Conservation (phyloP, 441 rosid genomes). For the Mallotus japonicus region DNA sequence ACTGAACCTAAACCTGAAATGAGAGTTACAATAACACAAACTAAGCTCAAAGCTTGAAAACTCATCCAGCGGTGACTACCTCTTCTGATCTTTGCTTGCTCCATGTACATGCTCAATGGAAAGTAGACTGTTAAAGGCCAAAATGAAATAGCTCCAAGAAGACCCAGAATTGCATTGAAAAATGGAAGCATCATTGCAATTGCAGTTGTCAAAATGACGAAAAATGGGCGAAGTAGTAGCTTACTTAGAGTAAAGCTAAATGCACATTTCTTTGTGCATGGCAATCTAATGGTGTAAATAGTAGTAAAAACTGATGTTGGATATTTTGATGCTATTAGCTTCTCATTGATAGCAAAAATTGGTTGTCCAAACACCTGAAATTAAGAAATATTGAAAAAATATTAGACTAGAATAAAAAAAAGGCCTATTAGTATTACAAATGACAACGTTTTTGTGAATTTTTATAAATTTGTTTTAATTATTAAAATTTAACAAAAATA, state of each 20-base stretch:
- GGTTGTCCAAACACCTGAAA: slow-evolving; percentile 36
- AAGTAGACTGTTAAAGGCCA: slow-evolving; percentile 36
- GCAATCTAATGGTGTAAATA: slow-evolving; percentile 16
- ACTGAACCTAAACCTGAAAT: slow-evolving; percentile 31
- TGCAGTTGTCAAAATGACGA: slow-evolving; percentile 26
- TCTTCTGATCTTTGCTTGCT: slow-evolving; percentile 27
- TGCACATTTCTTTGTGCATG: neutral
- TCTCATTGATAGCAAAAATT: slow-evolving; percentile 29
- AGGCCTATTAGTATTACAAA: too few species aligned
- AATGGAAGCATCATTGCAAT: slow-evolving; percentile 36
- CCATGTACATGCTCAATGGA: slow-evolving; percentile 34
- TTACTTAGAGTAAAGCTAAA: neutral
- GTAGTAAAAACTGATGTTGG: slow-evolving; percentile 23
- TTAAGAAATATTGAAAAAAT: too few species aligned
- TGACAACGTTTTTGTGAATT: too few species aligned
- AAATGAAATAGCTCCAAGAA: slow-evolving; percentile 32
- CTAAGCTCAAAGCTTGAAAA: slow-evolving; percentile 23
- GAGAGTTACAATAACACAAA: slow-evolving; percentile 28
- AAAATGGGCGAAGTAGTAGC: slow-evolving; percentile 22
- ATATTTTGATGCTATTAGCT: slow-evolving; percentile 22
- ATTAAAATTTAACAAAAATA: too few species aligned
- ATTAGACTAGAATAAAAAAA: too few species aligned
- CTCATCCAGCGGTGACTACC: slow-evolving; percentile 29
- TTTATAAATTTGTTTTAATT: too few species aligned
- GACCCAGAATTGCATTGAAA: slow-evolving; percentile 34